These are phyloP conservation scores for Lasiodiplodia citricola DNA, from an alignment of 2,329 filamentous ascomycete genomes.

Conservation along the genomic window DNA sequence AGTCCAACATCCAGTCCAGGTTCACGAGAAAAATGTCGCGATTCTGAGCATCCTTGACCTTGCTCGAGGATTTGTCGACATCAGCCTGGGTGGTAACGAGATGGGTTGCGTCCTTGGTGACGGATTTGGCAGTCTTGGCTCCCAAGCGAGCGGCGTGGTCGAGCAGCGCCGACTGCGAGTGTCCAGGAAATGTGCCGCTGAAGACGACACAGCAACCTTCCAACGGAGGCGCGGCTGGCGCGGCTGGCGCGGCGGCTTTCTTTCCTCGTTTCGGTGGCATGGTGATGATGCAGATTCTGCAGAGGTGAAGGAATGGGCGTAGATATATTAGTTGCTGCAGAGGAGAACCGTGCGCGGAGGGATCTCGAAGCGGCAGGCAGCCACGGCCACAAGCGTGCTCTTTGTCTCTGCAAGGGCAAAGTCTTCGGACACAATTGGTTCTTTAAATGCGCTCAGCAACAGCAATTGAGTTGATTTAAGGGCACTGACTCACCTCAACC, in stretches of 20 bases:
- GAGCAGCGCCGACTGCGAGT: constrained; percentile 59
- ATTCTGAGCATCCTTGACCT: constrained; percentile 57
- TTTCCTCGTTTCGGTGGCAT: background rate
- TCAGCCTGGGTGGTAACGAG: constrained; percentile 63
- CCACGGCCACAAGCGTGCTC: background rate
- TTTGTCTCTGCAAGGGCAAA: background rate
- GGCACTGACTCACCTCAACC: background rate
- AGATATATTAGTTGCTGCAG: background rate
- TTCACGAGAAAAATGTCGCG: constrained; percentile 61
- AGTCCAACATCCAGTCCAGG: constrained; percentile 68
- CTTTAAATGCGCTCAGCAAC: background rate
- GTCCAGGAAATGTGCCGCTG: constrained; percentile 64
- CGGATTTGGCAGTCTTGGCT: constrained; percentile 52
- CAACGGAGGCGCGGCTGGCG: constrained; percentile 46
- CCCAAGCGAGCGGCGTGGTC: constrained; percentile 56
- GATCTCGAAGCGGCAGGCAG: background rate
- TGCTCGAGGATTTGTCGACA: constrained; percentile 55
- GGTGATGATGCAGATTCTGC: background rate
- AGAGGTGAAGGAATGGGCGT: background rate
- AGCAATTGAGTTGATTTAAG: background rate
- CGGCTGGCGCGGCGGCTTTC: constrained; percentile 23
- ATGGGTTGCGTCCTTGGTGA: constrained; percentile 60
- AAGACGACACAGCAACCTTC: constrained; percentile 60
- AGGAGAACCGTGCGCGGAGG: background rate
- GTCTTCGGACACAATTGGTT: background rate